phyloP scores from a whole-genome alignment of 2,329 filamentous ascomycete species.

The Acrocalymma vagum region DNA sequence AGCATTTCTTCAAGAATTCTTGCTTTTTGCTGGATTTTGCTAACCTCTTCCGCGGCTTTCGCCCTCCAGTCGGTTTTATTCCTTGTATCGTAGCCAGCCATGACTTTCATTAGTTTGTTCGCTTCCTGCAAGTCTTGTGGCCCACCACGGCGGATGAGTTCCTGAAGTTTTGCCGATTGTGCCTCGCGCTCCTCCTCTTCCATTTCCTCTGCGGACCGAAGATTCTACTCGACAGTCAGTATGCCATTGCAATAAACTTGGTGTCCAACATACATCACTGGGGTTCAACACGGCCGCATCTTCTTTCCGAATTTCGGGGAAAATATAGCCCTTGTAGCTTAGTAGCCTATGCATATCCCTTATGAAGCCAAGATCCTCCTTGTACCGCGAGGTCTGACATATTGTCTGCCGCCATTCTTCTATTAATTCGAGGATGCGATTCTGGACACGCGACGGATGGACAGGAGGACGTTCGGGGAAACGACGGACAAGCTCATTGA shows the following conservation, averaged over 20 bases:
- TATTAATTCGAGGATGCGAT: conserved; percentile 92
- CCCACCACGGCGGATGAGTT: conserved; percentile 89
- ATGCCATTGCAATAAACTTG: background rate
- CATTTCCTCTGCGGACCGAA: conserved; percentile 98
- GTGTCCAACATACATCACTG: conserved; percentile 78
- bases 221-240: conserved; percentile 68
- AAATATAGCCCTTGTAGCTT: conserved; percentile 96
- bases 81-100: conserved; percentile 96
- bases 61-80: conserved; percentile 98
- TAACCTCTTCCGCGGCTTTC: conserved; percentile 94
- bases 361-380: conserved; percentile 95
- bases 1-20: conserved; percentile 91
- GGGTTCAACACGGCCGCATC: conserved; percentile 97
- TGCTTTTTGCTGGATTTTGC: conserved; percentile 95
- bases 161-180: conserved; percentile 97
- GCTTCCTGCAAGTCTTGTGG: conserved; percentile 96
- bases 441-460: conserved; percentile 85
- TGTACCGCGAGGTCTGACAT: conserved; percentile 97
- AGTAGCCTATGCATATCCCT: conserved; percentile 96
- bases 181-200: conserved; percentile 95
- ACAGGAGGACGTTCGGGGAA: conserved; percentile 94
- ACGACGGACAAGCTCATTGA: conserved; percentile 95
- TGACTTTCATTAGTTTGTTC: conserved; percentile 97
- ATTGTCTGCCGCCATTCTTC: conserved; percentile 99
- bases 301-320: conserved; percentile 89